These are phyloP conservation scores for Fusarium pilosicola DNA, from an alignment of 2,329 filamentous ascomycete genomes.

Conservation along the genomic window DNA sequence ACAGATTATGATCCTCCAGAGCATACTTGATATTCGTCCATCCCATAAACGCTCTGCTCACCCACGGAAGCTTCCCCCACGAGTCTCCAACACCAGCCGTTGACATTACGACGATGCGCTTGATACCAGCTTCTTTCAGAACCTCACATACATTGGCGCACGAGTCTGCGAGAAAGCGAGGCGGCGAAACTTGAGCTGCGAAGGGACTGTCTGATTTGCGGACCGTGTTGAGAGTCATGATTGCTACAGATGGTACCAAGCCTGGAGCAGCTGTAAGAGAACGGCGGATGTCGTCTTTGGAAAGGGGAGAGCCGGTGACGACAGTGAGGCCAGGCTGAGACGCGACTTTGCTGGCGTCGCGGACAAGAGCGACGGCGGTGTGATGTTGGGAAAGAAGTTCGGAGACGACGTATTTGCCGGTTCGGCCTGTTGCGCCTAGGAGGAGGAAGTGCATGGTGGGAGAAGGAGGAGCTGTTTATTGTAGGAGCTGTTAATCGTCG, in stretches of 20 bases:
- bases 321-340: slow-evolving; percentile 45
- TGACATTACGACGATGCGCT: slow-evolving; percentile 52
- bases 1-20: slow-evolving; percentile 49
- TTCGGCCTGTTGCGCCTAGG: slow-evolving; percentile 56
- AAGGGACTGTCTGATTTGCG: slow-evolving; percentile 55
- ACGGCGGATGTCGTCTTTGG: slow-evolving; percentile 46
- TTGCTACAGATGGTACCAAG: slow-evolving; percentile 45
- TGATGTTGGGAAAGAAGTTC: slow-evolving; percentile 52
- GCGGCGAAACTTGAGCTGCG: slow-evolving; percentile 51
- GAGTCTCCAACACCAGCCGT: slow-evolving; percentile 53
- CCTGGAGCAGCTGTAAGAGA: slow-evolving; percentile 37
- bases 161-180: slow-evolving; percentile 52
- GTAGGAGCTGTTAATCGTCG: accelerated
- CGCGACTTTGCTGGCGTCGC: slow-evolving; percentile 36
- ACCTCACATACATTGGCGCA: slow-evolving; percentile 49
- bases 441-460: slow-evolving; percentile 53
- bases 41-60: slow-evolving; percentile 50
- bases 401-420: slow-evolving; percentile 54
- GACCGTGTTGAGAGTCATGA: slow-evolving; percentile 53
- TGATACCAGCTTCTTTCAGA: slow-evolving; percentile 45
- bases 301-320: slow-evolving; percentile 50
- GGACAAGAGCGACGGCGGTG: slow-evolving; percentile 52
- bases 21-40: slow-evolving; percentile 54
- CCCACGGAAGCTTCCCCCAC: slow-evolving; percentile 48
- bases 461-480: neutral